These are phyloP conservation scores for Gossypium australe DNA, from an alignment of 345 rosid genomes.

Conservation along the genomic window DNA sequence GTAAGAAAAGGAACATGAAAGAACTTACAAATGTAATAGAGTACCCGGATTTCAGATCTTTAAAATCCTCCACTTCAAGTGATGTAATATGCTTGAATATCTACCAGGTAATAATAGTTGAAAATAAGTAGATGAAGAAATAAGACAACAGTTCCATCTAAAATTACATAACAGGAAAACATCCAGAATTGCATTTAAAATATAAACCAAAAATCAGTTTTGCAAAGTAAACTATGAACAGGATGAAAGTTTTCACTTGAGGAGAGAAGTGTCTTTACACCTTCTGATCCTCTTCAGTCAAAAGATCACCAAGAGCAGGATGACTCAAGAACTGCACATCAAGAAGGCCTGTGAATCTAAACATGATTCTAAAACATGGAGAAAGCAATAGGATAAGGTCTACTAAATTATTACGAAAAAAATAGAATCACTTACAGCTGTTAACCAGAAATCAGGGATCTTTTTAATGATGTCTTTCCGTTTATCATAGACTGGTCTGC, in stretches of 20 bases:
- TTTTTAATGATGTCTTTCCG: slow-evolving; percentile 64
- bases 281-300: slow-evolving; percentile 90
- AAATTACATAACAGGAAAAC: not conserved
- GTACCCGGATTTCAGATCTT: slow-evolving; percentile 89
- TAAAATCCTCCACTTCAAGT: slow-evolving; percentile 8
- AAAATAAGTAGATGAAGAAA: not conserved
- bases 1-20: not conserved
- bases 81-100: slow-evolving; percentile 64
- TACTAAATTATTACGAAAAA: not conserved
- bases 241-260: not conserved
- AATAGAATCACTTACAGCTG: slow-evolving; percentile 59
- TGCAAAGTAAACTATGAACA: not conserved
- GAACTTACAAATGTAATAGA: slow-evolving; percentile 76
- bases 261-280: slow-evolving; percentile 28
- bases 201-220: not conserved
- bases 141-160: not conserved
- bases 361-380: not conserved
- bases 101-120: slow-evolving; percentile 26
- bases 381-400: not conserved
- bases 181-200: not conserved
- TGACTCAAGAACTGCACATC: slow-evolving; percentile 74
- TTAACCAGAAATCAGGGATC: slow-evolving; percentile 88
- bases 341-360: not conserved
- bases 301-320: slow-evolving; percentile 69
- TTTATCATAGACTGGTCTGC: slow-evolving; percentile 81